These are phyloP conservation scores for Fusarium longipes DNA, from an alignment of 2,329 filamentous ascomycete species.

Conservation along the genomic window DNA sequence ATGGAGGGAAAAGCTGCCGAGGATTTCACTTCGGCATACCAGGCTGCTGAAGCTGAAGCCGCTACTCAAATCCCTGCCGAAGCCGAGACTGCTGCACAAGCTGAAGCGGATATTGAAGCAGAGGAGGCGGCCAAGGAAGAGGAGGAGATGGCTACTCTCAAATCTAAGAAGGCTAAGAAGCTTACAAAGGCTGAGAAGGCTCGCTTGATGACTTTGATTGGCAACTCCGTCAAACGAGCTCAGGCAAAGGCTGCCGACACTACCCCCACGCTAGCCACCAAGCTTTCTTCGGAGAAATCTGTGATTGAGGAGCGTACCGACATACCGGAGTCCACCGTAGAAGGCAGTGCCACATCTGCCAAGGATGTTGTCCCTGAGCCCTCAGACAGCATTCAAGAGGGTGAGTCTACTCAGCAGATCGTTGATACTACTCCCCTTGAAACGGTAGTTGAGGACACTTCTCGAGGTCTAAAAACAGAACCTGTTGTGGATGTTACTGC, in stretches of 20 bases:
- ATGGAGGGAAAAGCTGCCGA: background rate
- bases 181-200: constrained; percentile 1
- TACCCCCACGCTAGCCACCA: background rate
- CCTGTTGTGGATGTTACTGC: constrained; percentile 1
- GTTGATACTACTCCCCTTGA: constrained; percentile 1
- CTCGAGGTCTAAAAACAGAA: background rate
- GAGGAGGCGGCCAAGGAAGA: background rate
- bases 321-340: background rate
- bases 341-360: background rate
- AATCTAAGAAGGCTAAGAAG: constrained; percentile 2
- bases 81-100: background rate
- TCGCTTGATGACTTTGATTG: constrained; percentile 1
- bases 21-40: background rate
- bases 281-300: too few relatives aligned
- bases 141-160: constrained; percentile 1
- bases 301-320: background rate
- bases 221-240: background rate
- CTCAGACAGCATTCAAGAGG: background rate
- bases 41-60: background rate
- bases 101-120: background rate
- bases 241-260: background rate
- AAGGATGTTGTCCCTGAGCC: constrained; percentile 14
- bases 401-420: background rate
- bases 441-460: background rate
- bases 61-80: background rate